These are phyloP conservation scores for Kodamaea suecica DNA, from an alignment of 1,139 yeast genomes.

Conservation along the genomic window DNA sequence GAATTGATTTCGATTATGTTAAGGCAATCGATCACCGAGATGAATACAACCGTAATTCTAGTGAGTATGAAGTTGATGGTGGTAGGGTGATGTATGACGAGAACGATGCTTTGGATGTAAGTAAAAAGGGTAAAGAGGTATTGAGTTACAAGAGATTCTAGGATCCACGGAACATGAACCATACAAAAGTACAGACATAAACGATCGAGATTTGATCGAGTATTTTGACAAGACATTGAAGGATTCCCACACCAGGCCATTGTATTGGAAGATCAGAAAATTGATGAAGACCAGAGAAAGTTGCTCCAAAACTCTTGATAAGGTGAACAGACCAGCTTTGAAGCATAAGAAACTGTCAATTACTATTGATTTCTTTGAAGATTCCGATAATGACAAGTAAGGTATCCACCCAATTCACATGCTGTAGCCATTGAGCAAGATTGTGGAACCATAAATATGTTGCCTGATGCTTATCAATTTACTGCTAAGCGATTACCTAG, in stretches of 20 bases:
- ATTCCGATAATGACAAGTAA: constrained; percentile 30
- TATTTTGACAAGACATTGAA: constrained; percentile 11
- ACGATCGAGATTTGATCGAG: constrained; percentile 7
- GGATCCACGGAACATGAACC: no score
- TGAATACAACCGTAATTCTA: no score
- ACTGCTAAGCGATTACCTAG: constrained; percentile 64
- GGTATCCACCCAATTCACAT: constrained; percentile 36
- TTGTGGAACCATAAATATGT: constrained; percentile 32
- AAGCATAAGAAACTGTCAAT: constrained; percentile 20
- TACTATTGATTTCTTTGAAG: constrained; percentile 48
- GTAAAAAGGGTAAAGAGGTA: no score
- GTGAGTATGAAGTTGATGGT: no score
- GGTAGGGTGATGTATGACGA: no score
- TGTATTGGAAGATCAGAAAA: constrained; percentile 7
- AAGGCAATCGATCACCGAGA: no score
- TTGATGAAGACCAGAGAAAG: constrained; percentile 1
- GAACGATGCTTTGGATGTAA: no score
- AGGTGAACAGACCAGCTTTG: constrained; percentile 1
- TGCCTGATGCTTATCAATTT: constrained; percentile 75
- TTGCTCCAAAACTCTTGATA: no score
- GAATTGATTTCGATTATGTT: no score
- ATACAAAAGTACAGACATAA: constrained; percentile 1
- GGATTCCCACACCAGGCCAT: constrained; percentile 2
- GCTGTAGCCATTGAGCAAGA: not conserved
- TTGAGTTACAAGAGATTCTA: no score